Conservation (phyloP, 768 basidiomycete species). For the Tricholoma bakamatsutake region DNA sequence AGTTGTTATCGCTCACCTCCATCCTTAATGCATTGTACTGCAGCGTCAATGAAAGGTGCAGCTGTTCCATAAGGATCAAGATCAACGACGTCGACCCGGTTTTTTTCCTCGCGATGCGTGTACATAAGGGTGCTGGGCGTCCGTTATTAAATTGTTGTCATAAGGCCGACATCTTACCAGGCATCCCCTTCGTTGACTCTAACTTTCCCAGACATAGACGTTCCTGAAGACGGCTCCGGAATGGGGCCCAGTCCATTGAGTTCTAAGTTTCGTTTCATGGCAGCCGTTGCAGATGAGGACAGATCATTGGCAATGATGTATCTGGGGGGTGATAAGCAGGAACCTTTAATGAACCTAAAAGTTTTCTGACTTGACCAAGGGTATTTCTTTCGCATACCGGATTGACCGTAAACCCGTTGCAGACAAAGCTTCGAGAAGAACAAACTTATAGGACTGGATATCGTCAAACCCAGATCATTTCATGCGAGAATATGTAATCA, state of each 20-base stretch:
- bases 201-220: constrained; percentile 44
- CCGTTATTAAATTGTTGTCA: not conserved
- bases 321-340: constrained; percentile 35
- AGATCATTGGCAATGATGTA: constrained; percentile 94
- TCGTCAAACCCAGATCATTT: not conserved
- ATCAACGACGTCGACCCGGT: constrained; percentile 90
- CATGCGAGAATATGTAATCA: not conserved
- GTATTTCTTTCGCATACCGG: constrained; percentile 96
- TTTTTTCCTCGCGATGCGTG: constrained; percentile 64
- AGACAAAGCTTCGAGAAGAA: constrained; percentile 88
- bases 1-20: constrained; percentile 55
- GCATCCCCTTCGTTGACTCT: constrained; percentile 91
- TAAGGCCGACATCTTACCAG: constrained; percentile 45
- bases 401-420: constrained; percentile 95
- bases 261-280: constrained; percentile 81
- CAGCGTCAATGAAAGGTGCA: constrained; percentile 93
- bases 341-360: not conserved
- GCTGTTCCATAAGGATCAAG: constrained; percentile 98
- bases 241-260: constrained; percentile 62
- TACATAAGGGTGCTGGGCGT: constrained; percentile 82
- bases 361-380: constrained; percentile 67
- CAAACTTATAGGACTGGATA: constrained; percentile 51
- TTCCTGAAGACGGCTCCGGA: constrained; percentile 11
- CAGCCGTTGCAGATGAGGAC: constrained; percentile 72
- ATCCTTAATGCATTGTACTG: constrained; percentile 83